Percentiles rank a stretch among this genome's conserved stretches.
phyloP scores from a whole-genome alignment of 2,329 filamentous ascomycete species.

The Aureobasidium melanogenum region DNA sequence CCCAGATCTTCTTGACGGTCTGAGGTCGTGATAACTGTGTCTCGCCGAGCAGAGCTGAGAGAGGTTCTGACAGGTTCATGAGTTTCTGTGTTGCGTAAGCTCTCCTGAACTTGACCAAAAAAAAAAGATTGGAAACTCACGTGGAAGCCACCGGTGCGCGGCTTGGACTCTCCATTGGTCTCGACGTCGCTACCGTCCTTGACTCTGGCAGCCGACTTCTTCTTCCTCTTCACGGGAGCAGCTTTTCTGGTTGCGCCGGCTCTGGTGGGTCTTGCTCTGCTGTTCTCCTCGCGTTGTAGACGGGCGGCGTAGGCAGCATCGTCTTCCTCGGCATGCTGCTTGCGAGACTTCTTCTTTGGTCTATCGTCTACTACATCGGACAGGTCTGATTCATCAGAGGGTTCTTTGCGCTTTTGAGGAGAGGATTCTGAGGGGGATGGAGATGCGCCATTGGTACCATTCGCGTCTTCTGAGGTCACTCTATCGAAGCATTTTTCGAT shows the following conservation, averaged over 20 bases:
- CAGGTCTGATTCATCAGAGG: slow-evolving; percentile 27
- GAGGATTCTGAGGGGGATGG: slow-evolving; percentile 10
- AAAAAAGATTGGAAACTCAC: slow-evolving; percentile 35
- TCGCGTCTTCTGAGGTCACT: slow-evolving; percentile 21
- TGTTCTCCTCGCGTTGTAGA: slow-evolving; percentile 86
- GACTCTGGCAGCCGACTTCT: slow-evolving; percentile 63
- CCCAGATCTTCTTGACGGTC: slow-evolving; percentile 94
- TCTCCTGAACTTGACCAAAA: not conserved
- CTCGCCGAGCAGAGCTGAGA: slow-evolving; percentile 63
- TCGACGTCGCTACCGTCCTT: slow-evolving; percentile 72
- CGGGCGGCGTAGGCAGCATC: slow-evolving; percentile 82
- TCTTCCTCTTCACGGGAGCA: slow-evolving; percentile 58
- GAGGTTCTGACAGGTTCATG: slow-evolving; percentile 61
- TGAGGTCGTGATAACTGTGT: slow-evolving; percentile 82
- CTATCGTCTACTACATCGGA: slow-evolving; percentile 34
- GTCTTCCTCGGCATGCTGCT: slow-evolving; percentile 56
- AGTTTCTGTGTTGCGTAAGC: slow-evolving; percentile 46
- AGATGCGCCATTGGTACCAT: slow-evolving; percentile 21
- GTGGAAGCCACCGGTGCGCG: slow-evolving; percentile 84
- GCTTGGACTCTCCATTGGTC: slow-evolving; percentile 46
- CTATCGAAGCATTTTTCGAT: slow-evolving; percentile 44
- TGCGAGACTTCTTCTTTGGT: slow-evolving; percentile 51
- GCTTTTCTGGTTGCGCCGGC: slow-evolving; percentile 56
- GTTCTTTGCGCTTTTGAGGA: slow-evolving; percentile 33
- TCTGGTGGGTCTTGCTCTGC: slow-evolving; percentile 54